Evolutionary conservation across 495 filamentous ascomycete species (phyloP).

Genomic region (Penicillium bialowiezense): DNA sequence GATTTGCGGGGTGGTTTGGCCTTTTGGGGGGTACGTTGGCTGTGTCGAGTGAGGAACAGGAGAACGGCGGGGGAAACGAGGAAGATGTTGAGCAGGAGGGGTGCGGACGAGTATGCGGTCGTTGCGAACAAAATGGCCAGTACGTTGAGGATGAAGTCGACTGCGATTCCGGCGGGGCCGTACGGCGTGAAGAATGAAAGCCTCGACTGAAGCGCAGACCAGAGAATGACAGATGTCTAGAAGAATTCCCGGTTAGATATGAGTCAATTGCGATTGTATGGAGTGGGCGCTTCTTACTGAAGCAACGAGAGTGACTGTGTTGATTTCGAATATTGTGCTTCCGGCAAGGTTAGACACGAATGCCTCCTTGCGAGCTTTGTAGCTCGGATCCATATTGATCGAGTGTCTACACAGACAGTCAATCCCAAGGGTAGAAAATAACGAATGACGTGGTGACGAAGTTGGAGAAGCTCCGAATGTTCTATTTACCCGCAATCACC

Average conservation of each 20-base stretch:
- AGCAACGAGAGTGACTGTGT: slow-evolving; percentile 75
- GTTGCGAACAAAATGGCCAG: slow-evolving; percentile 75
- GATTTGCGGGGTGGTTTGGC: slow-evolving; percentile 55
- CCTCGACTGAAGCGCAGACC: slow-evolving; percentile 87
- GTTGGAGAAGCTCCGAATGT: slow-evolving; percentile 5
- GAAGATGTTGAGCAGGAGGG: slow-evolving; percentile 72
- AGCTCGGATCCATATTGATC: slow-evolving; percentile 55
- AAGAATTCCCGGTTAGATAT: not conserved
- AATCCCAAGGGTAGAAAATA: not conserved
- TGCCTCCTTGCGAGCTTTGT: slow-evolving; percentile 89
- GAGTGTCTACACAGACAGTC: slow-evolving; percentile 1
- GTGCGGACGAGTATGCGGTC: slow-evolving; percentile 77
- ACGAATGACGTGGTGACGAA: not conserved
- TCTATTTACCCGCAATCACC: slow-evolving; percentile 1
- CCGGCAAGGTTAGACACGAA: slow-evolving; percentile 94
- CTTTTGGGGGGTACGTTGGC: slow-evolving; percentile 47
- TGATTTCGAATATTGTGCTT: slow-evolving; percentile 80
- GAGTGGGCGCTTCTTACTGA: slow-evolving; percentile 58
- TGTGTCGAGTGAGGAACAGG: slow-evolving; percentile 51
- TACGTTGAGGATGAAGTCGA: slow-evolving; percentile 87
- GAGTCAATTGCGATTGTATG: not conserved
- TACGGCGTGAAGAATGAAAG: slow-evolving; percentile 80
- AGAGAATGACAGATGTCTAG: slow-evolving; percentile 78
- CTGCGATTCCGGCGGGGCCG: slow-evolving; percentile 58
- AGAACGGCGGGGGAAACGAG: slow-evolving; percentile 67